phyloP scores from a whole-genome alignment of 352 stramenopile genomes.

The Globisporangium cederbergense region DNA sequence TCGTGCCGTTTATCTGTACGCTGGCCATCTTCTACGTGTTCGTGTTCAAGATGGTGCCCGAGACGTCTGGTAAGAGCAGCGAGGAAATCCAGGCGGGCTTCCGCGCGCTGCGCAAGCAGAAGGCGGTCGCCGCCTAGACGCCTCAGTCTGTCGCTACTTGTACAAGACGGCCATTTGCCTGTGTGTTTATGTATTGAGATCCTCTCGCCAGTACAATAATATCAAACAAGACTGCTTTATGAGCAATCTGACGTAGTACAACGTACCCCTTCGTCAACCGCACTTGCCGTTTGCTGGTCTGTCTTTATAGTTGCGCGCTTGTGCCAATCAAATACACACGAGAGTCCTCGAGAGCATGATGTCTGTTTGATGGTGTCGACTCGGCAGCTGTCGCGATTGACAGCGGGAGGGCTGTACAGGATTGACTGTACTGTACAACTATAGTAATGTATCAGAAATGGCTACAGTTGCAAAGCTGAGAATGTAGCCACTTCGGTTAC shows the following conservation, averaged over 20 bases:
- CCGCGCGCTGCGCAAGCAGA: constrained; percentile 16
- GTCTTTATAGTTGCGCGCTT: too few species aligned
- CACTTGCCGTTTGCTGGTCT: too few species aligned
- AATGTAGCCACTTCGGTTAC: not conserved
- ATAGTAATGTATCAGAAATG: not conserved
- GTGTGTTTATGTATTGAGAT: too few species aligned
- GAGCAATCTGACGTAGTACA: too few species aligned
- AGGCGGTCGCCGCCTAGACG: not conserved
- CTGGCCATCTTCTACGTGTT: constrained; percentile 16
- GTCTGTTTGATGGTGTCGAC: not conserved
- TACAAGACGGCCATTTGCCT: too few species aligned
- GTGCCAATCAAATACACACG: not conserved
- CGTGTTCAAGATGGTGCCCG: constrained; percentile 12
- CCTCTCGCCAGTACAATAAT: too few species aligned
- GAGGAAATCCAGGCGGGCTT: constrained; percentile 27
- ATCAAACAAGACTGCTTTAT: too few species aligned
- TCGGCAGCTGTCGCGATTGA: not conserved
- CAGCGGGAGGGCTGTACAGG: not conserved
- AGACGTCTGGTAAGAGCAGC: constrained; percentile 25
- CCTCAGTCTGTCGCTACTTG: too few species aligned
- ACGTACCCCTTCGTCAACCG: too few species aligned
- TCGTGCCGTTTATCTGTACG: constrained; percentile 31
- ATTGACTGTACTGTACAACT: too few species aligned
- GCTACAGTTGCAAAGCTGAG: not conserved
- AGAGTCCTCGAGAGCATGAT: not conserved